Evolutionary conservation across 305 asterid species (phyloP), one percentile per base, ranked within the genome.

Genomic region (Fraxinus xanthoxyloides): DNA sequence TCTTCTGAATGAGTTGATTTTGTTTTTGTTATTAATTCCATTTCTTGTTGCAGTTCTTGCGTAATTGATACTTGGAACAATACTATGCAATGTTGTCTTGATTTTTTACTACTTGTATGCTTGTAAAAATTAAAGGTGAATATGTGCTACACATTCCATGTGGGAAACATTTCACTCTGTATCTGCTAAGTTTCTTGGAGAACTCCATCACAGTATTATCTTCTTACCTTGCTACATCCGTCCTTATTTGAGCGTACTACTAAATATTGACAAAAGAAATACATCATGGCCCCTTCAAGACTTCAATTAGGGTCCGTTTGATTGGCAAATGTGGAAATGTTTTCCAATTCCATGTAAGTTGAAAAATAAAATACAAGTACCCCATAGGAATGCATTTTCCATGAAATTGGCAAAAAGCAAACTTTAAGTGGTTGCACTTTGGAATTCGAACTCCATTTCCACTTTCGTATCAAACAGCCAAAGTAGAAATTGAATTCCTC

Each of bases 21-120:
- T 32, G 24, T 72, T 74, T 21, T 78, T 15, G 76, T 77, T 72
- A 34, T 78, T 56, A 43, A 76, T 72, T 28, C 75, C 43, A 26
- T 74, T 0, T 78, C 34, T 8, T 1, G n/a, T 51, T 78, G 72
- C 81, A 36, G 61, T 76, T 81, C 67, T 46, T 84, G 32, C 31
- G 9, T 8, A 34, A 34, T 61, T 7, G 72, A 61, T 61, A 21
- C 15, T 61, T 8, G 63, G 31, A 21, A 7, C 15, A 28, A 46
- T 61, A 61, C 12, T 23, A 12, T 63, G n/a, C 34, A 63, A 63
- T 24, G n/a, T 63, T 63, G 17, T 63, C 72, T 63, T 24, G 34
- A 8, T 63, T 10, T 63, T 63, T 63, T 10, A 43, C 51, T 43
- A 10, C 51, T 43, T 43, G 3, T 43, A 43, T 43, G 51, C 51